Base-by-base conservation (phyloP, 2,329 filamentous ascomycete genomes). In the Fusarium foetens region DNA sequence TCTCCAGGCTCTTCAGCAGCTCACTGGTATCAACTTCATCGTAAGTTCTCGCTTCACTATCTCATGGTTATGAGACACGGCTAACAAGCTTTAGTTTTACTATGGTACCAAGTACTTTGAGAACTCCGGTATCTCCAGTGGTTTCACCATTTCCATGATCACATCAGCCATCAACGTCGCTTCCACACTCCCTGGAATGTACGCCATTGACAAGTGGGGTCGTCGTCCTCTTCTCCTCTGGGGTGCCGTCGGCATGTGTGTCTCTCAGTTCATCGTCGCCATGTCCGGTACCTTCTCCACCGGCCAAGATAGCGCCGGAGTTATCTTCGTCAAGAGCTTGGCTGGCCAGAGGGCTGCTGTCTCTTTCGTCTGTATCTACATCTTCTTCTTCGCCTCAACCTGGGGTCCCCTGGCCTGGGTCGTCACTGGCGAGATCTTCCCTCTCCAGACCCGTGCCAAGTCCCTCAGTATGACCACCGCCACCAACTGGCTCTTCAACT, bases 401-500 rank as follows among this genome's bases (percentile, higher is more conserved):
- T 93, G 91, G 91, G 91, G 91, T 1, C 86, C 86, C 1, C 76
- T 83, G 4, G 79, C 80, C 19, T 83, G 81, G 81, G 81, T 83
- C 25, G 79, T 82, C 19, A 81, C 79, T 1, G 87, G 88, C 62
- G 89, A 91, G 79, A 89, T 91, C 73, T 91, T 86, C 80, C 89
- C 89, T 6, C 85, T 91, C 54, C 89, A 88, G 81, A 84, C 85
- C 54, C 88, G 91, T 49, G 91, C 91, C 29, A 88, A 88, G 76
- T 87, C 86, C 7, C 87, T 93, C 74, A 89, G 88, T 49, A 87
- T 93, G 63, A 89, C 90, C 4, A 93, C 91, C 0, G 92, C 92
- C 6, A 90, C 91, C 54, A 94, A 94, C 84, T 93, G 91, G 92
- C 86, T 91, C 2, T 82, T 91, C 70, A 94, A 94, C 85, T 94